Evolutionary conservation across 441 rosid genomes (phyloP), one percentile per base, ranked within the genome.

Genomic region (Viola pubescens): DNA sequence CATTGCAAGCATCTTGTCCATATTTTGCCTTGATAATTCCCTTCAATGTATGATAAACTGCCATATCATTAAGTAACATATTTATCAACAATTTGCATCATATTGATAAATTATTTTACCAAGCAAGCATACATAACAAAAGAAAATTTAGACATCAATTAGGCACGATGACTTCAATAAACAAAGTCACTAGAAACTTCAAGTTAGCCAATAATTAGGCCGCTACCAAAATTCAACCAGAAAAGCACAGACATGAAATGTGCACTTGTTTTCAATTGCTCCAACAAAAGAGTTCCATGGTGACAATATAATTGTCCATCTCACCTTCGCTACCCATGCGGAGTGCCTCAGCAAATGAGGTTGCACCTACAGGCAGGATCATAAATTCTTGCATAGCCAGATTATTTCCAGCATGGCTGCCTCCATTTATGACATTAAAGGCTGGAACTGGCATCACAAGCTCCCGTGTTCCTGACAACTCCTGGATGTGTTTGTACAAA

Each of bases 1-100:
- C 98, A 75, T 89, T 92, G 83, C 97, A 89, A 60, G 97, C 98
- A 81, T 89, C 97, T 69, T 89, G 98, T 48, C 97, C 98, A 53
- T 92, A 92, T 73, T 89, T 92, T 16, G 73, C 68, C 79, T 84
- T 87, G 73, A 89, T 89, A 62, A 89, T 87, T 57, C 90, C 90
- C 79, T 89, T 87, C 59, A 89, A 71, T 34, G 60, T 80, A 75
- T 89, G 95, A 78, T 92, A 92, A 64, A 87, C 98, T 91, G 80
- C 10, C 69, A 44, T 45, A 64, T 54, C 34, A 58, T 49, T 13
- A 60, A 34, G 61, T 38, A 54, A 42, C 19, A 43, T 19, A 4
- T 42, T 8, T 50, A 10, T 37, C 55, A 38, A 52, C 37, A 12
- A 3, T 26, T 9, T 10, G 9, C 40, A 52, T 52, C 37, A 34